Base-by-base conservation (phyloP, 495 filamentous ascomycete genomes). In the Aspergillus bertholletiae region DNA sequence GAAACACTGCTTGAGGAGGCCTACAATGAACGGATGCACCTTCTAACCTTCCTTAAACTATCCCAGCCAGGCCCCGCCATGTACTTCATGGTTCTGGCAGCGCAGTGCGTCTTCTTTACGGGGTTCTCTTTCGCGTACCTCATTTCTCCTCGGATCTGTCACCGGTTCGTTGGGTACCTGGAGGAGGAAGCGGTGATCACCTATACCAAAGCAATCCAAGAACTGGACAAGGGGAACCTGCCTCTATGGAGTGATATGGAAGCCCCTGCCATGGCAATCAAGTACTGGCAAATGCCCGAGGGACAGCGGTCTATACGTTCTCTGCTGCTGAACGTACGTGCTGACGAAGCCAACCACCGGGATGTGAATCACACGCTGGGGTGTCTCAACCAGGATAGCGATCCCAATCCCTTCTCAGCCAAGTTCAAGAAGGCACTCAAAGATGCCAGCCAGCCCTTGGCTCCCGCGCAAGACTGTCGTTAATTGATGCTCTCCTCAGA, bases 161-260 rank as follows among this genome's bases (percentile, higher is more conserved):
- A 98, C 70, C 88, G 94, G 40, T 98, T 98, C 67, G 93, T 97
- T 46, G 94, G 94, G 1, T 97, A 97, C 60, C 81, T 97, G 23
- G 95, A 97, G 67, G 94, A 97, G 70, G 94, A 98, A 63, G 95
- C 95, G 1, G 92, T 97, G 4, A 81, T 96, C 60, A 98, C 95
- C 3, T 98, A 98, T 74, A 91, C 90, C 0, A 84, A 91, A 8
- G 86, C 86, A 53, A 89, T 98, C 62, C 66, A 80, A 26, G 95
- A 97, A 59, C 77, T 98, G 9, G 95, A 98, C 39, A 77, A 79
- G 2, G 93, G 92, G 23, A 82, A 82, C 51, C 78, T 97, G 5
- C 91, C 91, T 0, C 81, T 85, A 59, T 98, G 95, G 93, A 74
- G 83, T 21, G 78, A 84, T 7, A 82, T 96, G 60, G 66, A 82